Percentiles rank a stretch among this genome's conserved stretches.
These are phyloP conservation scores for Cystofilobasidium ferigula DNA, from an alignment of 768 basidiomycete species.

Conservation along the genomic window DNA sequence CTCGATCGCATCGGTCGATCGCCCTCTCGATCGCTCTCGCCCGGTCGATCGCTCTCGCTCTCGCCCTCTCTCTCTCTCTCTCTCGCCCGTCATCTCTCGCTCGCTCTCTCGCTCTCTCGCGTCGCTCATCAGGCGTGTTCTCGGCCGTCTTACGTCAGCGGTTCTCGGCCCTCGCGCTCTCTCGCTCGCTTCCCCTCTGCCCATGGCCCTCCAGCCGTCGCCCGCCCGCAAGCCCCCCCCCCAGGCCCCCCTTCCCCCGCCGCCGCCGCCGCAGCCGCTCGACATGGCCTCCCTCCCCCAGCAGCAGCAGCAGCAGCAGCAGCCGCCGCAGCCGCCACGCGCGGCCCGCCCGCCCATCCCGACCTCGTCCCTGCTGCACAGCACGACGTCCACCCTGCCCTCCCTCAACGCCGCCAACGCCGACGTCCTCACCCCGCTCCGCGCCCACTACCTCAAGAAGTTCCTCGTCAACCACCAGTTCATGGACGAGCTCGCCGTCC, in stretches of 20 bases:
- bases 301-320: background rate
- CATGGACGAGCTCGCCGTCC: slow-evolving; percentile 58
- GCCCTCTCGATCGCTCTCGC: too few species aligned
- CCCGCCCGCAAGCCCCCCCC: background rate
- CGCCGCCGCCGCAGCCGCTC: background rate
- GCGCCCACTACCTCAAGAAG: slow-evolving; percentile 98
- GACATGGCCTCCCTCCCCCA: background rate
- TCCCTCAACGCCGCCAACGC: slow-evolving; percentile 23
- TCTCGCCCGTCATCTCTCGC: too few species aligned
- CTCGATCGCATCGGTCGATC: too few species aligned
- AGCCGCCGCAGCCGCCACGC: background rate
- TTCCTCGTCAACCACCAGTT: slow-evolving; percentile 80
- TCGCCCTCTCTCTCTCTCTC: too few species aligned
- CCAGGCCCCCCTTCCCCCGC: background rate
- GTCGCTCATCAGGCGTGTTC: too few species aligned
- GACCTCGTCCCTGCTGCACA: slow-evolving; percentile 25
- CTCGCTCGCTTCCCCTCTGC: too few species aligned
- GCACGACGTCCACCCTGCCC: slow-evolving; percentile 22
- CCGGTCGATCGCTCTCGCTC: too few species aligned
- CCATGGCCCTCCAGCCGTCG: too few species aligned
- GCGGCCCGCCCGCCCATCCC: slow-evolving; percentile 25
- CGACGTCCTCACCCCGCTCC: slow-evolving; percentile 59
- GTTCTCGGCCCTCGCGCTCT: too few species aligned
- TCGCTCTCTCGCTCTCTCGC: too few species aligned
- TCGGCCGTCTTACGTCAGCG: too few species aligned